Base-by-base conservation (phyloP, 495 filamentous ascomycete genomes). In the Podospora tetraspora region DNA sequence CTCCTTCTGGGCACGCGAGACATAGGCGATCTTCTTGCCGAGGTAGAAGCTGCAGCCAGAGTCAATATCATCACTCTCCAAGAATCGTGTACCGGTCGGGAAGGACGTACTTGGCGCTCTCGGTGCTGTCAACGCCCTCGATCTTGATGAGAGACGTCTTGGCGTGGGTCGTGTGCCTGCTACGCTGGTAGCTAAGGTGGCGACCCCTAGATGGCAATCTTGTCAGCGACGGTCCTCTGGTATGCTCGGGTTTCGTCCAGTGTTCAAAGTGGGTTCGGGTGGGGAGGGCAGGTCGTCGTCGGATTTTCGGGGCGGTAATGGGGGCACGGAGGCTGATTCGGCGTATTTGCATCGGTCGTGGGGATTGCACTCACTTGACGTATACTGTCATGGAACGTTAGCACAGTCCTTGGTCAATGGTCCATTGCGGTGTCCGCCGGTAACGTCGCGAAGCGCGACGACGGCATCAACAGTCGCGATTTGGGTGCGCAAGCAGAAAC, bases 1-100 rank as follows among this genome's bases (percentile, higher is more conserved):
- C 85, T 96, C 93, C 83, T 87, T 90, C 84, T 91, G 88, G 69
- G 89, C 95, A 73, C 93, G 91, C 86, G 98, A 98, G 81, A 99
- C 93, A 81, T 92, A 98, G 75, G 94, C 94, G 78, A 97, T 87
- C 83, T 91, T 92, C 89, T 99, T 97, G 85, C 95, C 94, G 64
- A 91, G 84, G 84, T 93, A 94, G 87, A 94, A 94, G 81, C 87
- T 91, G 73, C 56, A 59, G 56, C 63, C 68, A 57, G 23, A 64
- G 73, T 70, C 63, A 75, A 78, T 76, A 74, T 71, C 64, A 74
- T 71, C 64, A 65, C 64, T 66, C 57, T 52, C 11, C 11, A 70
- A n/a, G 24, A 27, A 19, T 22, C 21, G 27, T 9, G 11, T 24
- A 25, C 5, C n/a, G 32, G 3, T 57, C 29, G 61, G 32, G 13